Evolutionary conservation across 2,329 filamentous ascomycete species (phyloP).

Genomic region (Sporothrix brunneoviolacea): DNA sequence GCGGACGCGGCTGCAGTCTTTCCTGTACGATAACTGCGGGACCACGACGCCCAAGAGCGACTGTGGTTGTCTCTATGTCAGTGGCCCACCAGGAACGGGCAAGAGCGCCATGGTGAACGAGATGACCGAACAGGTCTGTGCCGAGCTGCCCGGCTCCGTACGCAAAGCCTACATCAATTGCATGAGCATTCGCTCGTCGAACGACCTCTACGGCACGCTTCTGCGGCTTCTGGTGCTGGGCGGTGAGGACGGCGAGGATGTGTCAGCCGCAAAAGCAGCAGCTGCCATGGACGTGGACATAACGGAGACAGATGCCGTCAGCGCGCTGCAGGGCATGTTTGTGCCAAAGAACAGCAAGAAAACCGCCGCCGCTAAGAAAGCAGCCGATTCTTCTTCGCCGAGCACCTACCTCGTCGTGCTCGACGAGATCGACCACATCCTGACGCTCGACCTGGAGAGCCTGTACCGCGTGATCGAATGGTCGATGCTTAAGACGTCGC

Average conservation of each 20-base stretch:
- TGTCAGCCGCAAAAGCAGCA: background rate
- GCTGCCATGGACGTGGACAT: constrained; percentile 38
- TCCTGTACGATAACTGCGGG: constrained; percentile 47
- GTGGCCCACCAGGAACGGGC: constrained; percentile 89
- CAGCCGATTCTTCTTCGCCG: too few relatives aligned
- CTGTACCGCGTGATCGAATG: constrained; percentile 95
- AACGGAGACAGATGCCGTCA: constrained; percentile 59
- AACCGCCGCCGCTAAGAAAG: background rate
- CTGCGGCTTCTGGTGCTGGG: constrained; percentile 53
- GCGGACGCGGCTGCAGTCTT: constrained; percentile 57
- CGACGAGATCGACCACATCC: constrained; percentile 91
- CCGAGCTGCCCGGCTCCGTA: constrained; percentile 42
- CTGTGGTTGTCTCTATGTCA: constrained; percentile 86
- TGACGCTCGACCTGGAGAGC: constrained; percentile 81
- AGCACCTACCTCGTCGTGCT: constrained; percentile 75
- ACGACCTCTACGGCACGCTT: constrained; percentile 76
- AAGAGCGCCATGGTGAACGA: constrained; percentile 92
- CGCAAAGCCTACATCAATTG: constrained; percentile 84
- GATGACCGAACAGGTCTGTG: constrained; percentile 56
- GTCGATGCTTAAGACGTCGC: constrained; percentile 76
- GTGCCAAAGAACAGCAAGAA: constrained; percentile 39
- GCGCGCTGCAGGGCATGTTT: constrained; percentile 65
- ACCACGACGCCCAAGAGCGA: constrained; percentile 38
- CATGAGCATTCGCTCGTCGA: constrained; percentile 88
- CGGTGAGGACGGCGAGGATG: background rate